phyloP scores from a whole-genome alignment of 768 basidiomycete species.

The Kwoniella europaea region DNA sequence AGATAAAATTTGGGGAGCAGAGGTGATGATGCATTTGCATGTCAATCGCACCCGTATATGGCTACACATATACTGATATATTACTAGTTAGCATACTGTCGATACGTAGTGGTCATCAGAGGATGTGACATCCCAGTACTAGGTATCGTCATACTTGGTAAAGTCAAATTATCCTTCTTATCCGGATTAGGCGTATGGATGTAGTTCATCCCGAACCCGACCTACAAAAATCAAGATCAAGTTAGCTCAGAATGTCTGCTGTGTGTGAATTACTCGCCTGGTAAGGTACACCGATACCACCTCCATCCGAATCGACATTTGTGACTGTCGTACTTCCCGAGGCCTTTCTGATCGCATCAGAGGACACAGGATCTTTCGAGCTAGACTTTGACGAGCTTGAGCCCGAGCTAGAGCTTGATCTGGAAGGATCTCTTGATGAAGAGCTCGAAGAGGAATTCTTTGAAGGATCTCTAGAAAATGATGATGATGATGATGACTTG shows the following conservation, averaged over 20 bases:
- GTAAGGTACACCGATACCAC: conserved; percentile 30
- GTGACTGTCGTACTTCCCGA: conserved; percentile 41
- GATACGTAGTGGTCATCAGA: conserved; percentile 41
- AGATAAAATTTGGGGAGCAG: background rate
- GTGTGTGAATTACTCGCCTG: conserved; percentile 17
- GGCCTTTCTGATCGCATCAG: conserved; percentile 39
- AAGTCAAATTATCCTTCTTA: conserved; percentile 26
- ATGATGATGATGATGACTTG: conserved; percentile 11
- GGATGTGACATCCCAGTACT: conserved; percentile 49
- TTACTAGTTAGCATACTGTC: conserved; percentile 34
- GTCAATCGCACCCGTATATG: background rate
- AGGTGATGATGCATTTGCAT: background rate
- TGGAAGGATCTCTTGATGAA: conserved; percentile 8
- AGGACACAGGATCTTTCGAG: conserved; percentile 10
- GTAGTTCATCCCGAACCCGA: conserved; percentile 51
- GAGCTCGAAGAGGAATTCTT: conserved; percentile 20
- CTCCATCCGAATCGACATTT: conserved; percentile 13
- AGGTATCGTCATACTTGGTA: conserved; percentile 26
- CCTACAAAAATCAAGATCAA: conserved; percentile 16
- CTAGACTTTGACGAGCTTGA: conserved; percentile 18
- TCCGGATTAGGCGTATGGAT: conserved; percentile 36
- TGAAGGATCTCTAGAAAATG: conserved; percentile 15
- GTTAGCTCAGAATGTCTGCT: background rate
- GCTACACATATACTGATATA: background rate
- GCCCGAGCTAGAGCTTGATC: conserved; percentile 8